Evolutionary conservation across 768 basidiomycete species (phyloP).

Genomic region (Ramaria sp.): DNA sequence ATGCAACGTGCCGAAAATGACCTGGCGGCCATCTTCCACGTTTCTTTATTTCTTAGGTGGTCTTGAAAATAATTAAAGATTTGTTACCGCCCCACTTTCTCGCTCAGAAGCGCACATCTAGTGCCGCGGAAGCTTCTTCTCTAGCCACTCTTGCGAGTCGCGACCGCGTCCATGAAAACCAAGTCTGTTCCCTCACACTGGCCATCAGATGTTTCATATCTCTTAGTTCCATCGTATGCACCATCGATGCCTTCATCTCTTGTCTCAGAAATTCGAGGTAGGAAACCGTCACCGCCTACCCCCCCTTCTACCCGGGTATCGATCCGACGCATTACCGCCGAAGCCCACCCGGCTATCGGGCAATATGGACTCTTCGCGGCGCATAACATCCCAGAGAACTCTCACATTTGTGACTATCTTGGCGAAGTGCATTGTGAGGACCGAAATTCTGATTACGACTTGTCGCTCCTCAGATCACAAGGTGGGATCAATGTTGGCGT

Average conservation of each 20-base stretch:
- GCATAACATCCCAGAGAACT: slow-evolving; percentile 53
- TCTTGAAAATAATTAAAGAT: no score
- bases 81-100: no score
- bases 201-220: slow-evolving; percentile 47
- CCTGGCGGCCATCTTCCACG: no score
- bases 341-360: slow-evolving; percentile 64
- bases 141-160: not conserved
- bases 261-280: slow-evolving; percentile 26
- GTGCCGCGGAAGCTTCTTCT: not conserved
- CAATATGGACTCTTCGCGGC: slow-evolving; percentile 76
- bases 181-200: slow-evolving; percentile 28
- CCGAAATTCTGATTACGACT: slow-evolving; percentile 77
- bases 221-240: slow-evolving; percentile 42
- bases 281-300: slow-evolving; percentile 1
- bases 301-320: slow-evolving; percentile 27
- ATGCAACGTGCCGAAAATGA: no score
- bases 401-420: slow-evolving; percentile 69
- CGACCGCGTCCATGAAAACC: not conserved
- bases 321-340: slow-evolving; percentile 45
- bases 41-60: no score
- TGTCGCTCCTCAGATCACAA: slow-evolving; percentile 58
- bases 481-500: slow-evolving; percentile 54
- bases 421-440: slow-evolving; percentile 79
- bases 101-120: not conserved
- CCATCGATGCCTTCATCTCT: slow-evolving; percentile 38